Evolutionary conservation across 805 yeast genomes (phyloP), one percentile per base, ranked within the genome.

Genomic region (Pichia membranifaciens): DNA sequence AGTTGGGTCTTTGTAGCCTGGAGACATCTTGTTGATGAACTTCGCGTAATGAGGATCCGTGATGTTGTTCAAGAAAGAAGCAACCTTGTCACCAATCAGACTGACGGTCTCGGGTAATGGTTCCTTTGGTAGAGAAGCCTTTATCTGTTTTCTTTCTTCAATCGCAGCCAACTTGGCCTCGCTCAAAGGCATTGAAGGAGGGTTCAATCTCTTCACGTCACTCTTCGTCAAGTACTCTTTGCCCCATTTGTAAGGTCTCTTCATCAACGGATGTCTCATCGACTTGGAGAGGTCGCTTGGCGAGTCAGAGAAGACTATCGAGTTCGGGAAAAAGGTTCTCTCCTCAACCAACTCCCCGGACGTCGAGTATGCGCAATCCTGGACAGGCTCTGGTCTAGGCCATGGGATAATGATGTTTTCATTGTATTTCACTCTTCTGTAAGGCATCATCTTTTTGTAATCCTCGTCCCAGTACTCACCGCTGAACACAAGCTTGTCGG

Each of bases 111-210:
- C 72, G 35, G 70, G 54, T 56, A 76, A 58, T 50, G 66, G 63
- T 41, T 62, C 61, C 31, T 56, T 65, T 55, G 75, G 65, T 39
- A 65, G 65, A 25, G 74, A 66, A 17, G 69, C 68, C 54, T 78
- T 78, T 53, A 72, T 59, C 45, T 63, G 60, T 39, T 62, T 59
- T 62, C 74, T 73, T 65, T 82, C 87, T 31, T 75, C 73, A 59
- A 78, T 69, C 67, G 74, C 77, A 10, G 81, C 79, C 68, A 75
- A 75, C 71, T 81, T 84, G 32, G 73, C 73, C 40, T 73, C 79
- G 12, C 86, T 72, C 51, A 78, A 65, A 41, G 96, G 96, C 93
- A 87, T 87, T 51, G 72, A 67, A 45, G 95, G 95, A 16, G 87
- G 79, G 16, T 72, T 72, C 58, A 84, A 69, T 54, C 72, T 76